Evolutionary conservation across 2,329 filamentous ascomycete species (phyloP).

Genomic region (Pyricularia pennisetigena): DNA sequence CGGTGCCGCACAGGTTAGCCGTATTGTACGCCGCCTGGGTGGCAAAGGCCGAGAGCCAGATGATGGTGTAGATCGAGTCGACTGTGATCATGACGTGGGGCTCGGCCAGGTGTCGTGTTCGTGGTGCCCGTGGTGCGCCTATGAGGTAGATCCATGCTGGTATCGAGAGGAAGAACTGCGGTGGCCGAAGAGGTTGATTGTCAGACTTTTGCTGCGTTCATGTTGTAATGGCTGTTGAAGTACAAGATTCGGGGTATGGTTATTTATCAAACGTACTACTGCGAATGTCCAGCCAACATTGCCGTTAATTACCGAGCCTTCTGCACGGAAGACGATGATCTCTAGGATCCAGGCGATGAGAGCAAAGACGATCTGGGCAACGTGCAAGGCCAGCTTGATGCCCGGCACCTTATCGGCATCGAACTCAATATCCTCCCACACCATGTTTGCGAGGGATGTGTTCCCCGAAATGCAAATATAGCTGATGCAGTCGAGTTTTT

Average conservation of each 20-base stretch:
- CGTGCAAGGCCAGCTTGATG: conserved; percentile 48
- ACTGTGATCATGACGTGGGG: conserved; percentile 51
- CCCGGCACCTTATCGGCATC: conserved; percentile 43
- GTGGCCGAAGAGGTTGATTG: background rate
- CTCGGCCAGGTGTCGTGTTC: conserved; percentile 51
- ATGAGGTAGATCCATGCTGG: conserved; percentile 56
- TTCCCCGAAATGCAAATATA: background rate
- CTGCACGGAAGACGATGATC: conserved; percentile 46
- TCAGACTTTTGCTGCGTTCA: background rate
- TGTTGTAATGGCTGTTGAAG: background rate
- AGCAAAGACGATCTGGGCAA: conserved; percentile 41
- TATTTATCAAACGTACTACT: conserved; percentile 35
- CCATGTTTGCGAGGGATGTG: conserved; percentile 11
- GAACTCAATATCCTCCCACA: conserved; percentile 39
- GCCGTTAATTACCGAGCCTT: conserved; percentile 39
- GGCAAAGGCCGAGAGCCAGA: conserved; percentile 60
- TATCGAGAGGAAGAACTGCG: conserved; percentile 51
- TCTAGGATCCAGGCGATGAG: conserved; percentile 49
- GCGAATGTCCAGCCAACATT: conserved; percentile 55
- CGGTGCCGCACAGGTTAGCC: conserved; percentile 40
- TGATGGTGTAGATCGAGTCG: conserved; percentile 45
- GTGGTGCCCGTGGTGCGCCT: conserved; percentile 53
- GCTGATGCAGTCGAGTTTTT: background rate
- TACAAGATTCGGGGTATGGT: background rate
- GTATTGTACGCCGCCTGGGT: conserved; percentile 56